Conservation (phyloP, 768 basidiomycete genomes). For the Russula sp. region DNA sequence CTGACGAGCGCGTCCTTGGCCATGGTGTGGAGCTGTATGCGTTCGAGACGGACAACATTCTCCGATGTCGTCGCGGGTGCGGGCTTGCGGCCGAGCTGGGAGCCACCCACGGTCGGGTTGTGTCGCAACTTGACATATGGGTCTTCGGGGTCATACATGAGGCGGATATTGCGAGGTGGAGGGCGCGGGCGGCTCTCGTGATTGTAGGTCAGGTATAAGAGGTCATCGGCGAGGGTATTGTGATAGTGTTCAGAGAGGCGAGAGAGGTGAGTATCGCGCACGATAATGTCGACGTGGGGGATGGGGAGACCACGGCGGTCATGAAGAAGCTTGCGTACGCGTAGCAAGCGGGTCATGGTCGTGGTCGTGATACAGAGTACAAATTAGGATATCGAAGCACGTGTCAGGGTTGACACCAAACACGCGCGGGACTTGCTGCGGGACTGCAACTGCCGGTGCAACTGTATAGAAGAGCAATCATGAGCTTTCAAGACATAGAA, state of each 20-base stretch:
- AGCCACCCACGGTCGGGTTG: constrained; percentile 70
- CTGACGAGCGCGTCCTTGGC: constrained; percentile 70
- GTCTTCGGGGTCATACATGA: constrained; percentile 66
- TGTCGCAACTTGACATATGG: constrained; percentile 78
- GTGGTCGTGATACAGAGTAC: neutral
- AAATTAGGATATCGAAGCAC: constrained; percentile 5
- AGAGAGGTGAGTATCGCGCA: constrained; percentile 65
- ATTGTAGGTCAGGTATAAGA: constrained; percentile 92
- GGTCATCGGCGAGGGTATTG: constrained; percentile 72
- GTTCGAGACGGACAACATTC: constrained; percentile 71
- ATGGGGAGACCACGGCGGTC: constrained; percentile 61
- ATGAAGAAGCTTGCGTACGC: constrained; percentile 32
- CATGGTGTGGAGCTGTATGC: constrained; percentile 83
- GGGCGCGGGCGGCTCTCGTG: constrained; percentile 59
- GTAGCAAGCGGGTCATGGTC: neutral
- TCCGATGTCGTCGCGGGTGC: constrained; percentile 60
- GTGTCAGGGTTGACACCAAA: neutral
- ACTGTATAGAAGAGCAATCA: constrained; percentile 18
- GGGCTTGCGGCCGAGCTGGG: constrained; percentile 56
- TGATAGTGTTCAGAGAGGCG: constrained; percentile 83
- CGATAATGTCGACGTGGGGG: constrained; percentile 58
- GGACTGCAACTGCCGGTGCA: too few species aligned
- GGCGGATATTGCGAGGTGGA: constrained; percentile 51
- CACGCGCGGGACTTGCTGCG: neutral
- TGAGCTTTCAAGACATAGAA: constrained; percentile 51